Conservation (phyloP, 371 early-diverging fungal genomes). For the Lichtheimia corymbifera region DNA sequence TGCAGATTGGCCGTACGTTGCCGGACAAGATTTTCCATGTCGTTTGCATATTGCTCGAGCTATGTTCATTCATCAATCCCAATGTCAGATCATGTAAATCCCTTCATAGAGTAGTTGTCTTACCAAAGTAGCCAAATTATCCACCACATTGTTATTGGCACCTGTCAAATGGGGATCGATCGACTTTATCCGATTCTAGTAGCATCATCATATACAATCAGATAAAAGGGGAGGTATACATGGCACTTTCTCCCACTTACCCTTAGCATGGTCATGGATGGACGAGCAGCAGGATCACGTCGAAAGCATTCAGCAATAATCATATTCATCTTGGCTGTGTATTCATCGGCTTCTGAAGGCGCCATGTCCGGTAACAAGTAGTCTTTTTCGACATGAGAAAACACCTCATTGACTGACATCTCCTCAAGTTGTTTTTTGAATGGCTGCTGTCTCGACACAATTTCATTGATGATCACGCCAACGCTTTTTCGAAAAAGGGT, state of each 20-base stretch:
- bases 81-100: neutral
- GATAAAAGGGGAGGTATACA: too few relatives aligned
- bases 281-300: constrained; percentile 29
- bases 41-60: constrained; percentile 55
- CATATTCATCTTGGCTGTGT: constrained; percentile 39
- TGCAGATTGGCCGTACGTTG: constrained; percentile 52
- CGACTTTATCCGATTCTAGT: constrained; percentile 29
- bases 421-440: constrained; percentile 23
- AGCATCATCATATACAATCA: neutral
- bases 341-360: constrained; percentile 31
- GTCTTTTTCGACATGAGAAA: constrained; percentile 26
- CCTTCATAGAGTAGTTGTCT: neutral
- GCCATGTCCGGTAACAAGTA: constrained; percentile 29
- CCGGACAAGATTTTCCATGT: constrained; percentile 54
- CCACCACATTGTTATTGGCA: constrained; percentile 45
- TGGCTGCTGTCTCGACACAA: constrained; percentile 43
- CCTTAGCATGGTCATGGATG: constrained; percentile 35
- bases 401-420: constrained; percentile 17
- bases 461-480: constrained; percentile 53
- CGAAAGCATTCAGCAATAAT: constrained; percentile 40
- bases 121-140: constrained; percentile 52
- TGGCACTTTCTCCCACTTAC: neutral
- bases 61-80: too few relatives aligned
- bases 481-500: constrained; percentile 26
- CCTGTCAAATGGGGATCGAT: constrained; percentile 45